A percentile compares a stretch with the other conserved stretches of the same genome.
phyloP scores from a whole-genome alignment of 768 basidiomycete species.

The Suillus plorans region DNA sequence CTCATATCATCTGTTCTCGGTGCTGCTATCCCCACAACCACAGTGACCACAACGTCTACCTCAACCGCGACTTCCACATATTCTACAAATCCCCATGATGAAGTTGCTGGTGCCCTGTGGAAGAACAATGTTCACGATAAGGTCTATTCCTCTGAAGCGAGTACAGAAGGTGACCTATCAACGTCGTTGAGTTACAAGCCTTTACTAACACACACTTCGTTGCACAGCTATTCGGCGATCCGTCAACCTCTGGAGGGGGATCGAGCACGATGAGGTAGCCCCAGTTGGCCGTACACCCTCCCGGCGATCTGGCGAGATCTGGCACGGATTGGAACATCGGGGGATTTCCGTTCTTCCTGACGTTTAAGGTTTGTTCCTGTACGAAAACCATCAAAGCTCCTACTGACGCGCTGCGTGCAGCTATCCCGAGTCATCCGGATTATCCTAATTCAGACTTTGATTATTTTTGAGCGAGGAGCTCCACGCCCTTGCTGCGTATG shows the following conservation, averaged over 20 bases:
- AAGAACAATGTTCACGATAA: conserved; percentile 24
- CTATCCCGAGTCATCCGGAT: neutral
- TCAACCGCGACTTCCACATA: neutral
- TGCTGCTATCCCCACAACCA: neutral
- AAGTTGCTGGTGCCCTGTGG: conserved; percentile 13
- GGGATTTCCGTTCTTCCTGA: neutral
- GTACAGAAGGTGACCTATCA: neutral
- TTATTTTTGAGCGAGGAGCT: neutral
- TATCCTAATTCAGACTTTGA: neutral
- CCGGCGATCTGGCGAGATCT: neutral
- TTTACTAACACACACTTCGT: neutral
- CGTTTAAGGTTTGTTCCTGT: neutral
- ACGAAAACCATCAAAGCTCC: neutral
- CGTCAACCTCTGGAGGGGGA: neutral
- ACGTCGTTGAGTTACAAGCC: neutral
- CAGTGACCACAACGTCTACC: neutral
- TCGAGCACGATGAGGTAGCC: neutral
- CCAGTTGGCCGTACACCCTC: too few relatives aligned
- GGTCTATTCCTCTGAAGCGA: conserved; percentile 9
- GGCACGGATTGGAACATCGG: neutral
- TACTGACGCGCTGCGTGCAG: neutral
- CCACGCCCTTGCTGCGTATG: neutral
- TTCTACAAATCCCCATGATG: neutral
- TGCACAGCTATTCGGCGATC: neutral
- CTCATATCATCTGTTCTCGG: neutral